Percentiles rank a stretch among this genome's conserved stretches.
Evolutionary conservation across 2,329 filamentous ascomycete genomes (phyloP).

Genomic region (Alternaria sp.): DNA sequence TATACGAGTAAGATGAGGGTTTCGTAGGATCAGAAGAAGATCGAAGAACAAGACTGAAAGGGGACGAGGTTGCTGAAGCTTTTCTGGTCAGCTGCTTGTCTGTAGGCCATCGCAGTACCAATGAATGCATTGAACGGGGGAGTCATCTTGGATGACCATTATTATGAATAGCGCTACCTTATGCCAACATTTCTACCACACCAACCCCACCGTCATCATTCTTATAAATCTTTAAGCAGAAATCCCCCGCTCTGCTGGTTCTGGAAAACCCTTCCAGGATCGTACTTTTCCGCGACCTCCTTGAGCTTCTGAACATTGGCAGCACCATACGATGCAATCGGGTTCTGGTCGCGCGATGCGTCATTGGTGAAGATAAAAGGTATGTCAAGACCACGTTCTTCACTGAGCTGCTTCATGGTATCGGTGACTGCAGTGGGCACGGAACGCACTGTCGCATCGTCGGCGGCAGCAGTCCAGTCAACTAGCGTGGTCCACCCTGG

Average conservation of each 20-base stretch:
- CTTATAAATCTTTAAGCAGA: neutral
- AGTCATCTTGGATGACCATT: no score
- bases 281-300: neutral
- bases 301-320: neutral
- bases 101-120: rapidly evolving
- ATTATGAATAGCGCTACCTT: no score
- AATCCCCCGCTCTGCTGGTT: neutral
- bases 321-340: neutral
- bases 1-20: no score
- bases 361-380: neutral
- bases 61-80: rapidly evolving
- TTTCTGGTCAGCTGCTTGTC: no score
- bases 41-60: no score
- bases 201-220: neutral
- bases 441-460: neutral
- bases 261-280: neutral
- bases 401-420: neutral
- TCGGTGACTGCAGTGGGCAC: neutral
- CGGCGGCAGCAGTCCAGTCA: neutral
- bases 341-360: neutral
- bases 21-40: no score
- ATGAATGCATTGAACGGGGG: no score
- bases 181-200: rapidly evolving
- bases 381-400: neutral
- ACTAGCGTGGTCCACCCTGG: neutral